phyloP scores from a whole-genome alignment of 768 basidiomycete species.

The Rhizopogon vesiculosus region DNA sequence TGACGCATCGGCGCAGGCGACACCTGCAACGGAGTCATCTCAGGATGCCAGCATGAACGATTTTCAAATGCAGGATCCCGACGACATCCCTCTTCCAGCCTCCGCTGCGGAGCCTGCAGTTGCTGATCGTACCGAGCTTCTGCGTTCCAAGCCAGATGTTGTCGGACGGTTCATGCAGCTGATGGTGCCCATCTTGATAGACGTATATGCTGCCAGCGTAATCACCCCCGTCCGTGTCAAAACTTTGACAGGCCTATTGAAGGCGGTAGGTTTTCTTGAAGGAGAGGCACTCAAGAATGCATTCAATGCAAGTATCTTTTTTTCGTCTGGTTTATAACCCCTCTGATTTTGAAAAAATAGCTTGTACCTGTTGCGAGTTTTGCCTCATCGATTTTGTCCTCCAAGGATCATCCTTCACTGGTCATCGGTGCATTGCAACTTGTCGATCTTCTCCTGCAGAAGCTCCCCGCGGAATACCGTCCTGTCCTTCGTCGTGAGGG shows the following conservation, averaged over 20 bases:
- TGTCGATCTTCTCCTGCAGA: slow-evolving; percentile 84
- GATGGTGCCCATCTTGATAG: slow-evolving; percentile 90
- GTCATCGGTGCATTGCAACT: slow-evolving; percentile 90
- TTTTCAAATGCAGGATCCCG: slow-evolving; percentile 39
- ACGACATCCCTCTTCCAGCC: slow-evolving; percentile 29
- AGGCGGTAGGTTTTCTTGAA: slow-evolving; percentile 88
- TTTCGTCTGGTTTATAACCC: not conserved
- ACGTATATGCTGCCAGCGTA: slow-evolving; percentile 99
- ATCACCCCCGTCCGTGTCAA: slow-evolving; percentile 83
- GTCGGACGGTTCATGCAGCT: slow-evolving; percentile 84
- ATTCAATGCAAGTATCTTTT: slow-evolving; percentile 57
- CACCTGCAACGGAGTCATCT: slow-evolving; percentile 12
- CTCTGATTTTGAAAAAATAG: slow-evolving; percentile 34
- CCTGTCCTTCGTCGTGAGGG: slow-evolving; percentile 92
- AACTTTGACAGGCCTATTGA: slow-evolving; percentile 81
- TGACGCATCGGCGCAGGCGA: slow-evolving; percentile 20
- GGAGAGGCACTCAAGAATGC: slow-evolving; percentile 68
- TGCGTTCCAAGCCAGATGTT: slow-evolving; percentile 69
- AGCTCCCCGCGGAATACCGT: slow-evolving; percentile 80
- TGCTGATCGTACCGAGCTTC: slow-evolving; percentile 64
- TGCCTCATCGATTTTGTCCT: slow-evolving; percentile 89
- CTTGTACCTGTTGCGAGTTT: slow-evolving; percentile 94
- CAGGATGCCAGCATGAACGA: slow-evolving; percentile 28
- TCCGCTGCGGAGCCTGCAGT: slow-evolving; percentile 25
- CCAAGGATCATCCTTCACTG: slow-evolving; percentile 82